Conservation (phyloP, 2,329 filamentous ascomycete species). For the Arthrocladium fulminans region DNA sequence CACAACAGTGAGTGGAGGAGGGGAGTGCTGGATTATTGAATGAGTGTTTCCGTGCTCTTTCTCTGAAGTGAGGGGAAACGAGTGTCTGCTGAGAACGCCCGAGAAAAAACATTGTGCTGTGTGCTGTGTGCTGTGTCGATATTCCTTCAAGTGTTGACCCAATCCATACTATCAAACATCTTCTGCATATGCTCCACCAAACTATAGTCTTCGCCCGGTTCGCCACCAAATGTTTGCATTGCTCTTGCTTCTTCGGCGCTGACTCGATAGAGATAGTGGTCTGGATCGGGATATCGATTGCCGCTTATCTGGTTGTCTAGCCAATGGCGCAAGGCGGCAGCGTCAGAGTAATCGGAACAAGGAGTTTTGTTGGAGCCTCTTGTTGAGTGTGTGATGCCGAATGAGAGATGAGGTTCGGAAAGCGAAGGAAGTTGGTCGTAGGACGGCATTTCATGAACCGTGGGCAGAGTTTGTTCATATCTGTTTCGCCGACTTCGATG, state of each 20-base stretch:
- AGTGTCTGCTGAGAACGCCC: not conserved
- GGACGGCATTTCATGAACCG: slow-evolving; percentile 23
- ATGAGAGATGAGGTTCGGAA: slow-evolving; percentile 2
- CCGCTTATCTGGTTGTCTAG: not conserved
- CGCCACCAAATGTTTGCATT: slow-evolving; percentile 28
- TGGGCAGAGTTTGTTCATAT: slow-evolving; percentile 8
- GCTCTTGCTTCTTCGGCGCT: slow-evolving; percentile 30
- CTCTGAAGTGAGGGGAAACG: not conserved
- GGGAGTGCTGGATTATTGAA: not conserved
- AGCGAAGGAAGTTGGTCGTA: slow-evolving; percentile 1
- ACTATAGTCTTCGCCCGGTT: slow-evolving; percentile 21
- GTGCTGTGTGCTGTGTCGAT: not conserved
- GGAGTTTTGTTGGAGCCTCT: not conserved
- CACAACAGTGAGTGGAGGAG: slow-evolving; percentile 1
- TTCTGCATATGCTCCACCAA: slow-evolving; percentile 43
- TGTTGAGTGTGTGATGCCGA: not conserved
- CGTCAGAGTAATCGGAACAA: not conserved
- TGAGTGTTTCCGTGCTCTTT: not conserved
- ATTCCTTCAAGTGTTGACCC: slow-evolving; percentile 30
- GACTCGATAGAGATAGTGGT: not conserved
- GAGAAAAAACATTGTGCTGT: not conserved
- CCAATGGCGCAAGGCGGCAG: not conserved
- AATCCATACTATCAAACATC: slow-evolving; percentile 42
- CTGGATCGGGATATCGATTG: not conserved
- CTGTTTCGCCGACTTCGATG: slow-evolving; percentile 28